Conservation (phyloP, 148 eudicot genomes). For the Vaccinium vitisidaea region DNA sequence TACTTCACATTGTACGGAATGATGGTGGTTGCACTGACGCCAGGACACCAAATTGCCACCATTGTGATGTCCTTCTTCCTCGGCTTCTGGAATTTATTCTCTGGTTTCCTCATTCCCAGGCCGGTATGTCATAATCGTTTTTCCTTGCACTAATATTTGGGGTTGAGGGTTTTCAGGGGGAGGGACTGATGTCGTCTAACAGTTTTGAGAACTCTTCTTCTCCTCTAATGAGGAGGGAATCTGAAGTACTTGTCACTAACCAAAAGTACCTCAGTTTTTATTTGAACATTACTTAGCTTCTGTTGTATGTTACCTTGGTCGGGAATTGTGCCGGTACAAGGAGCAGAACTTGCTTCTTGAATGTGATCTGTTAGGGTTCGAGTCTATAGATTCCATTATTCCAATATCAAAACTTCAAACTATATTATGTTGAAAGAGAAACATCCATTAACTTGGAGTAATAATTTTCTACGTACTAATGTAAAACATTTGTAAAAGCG, state of each 20-base stretch:
- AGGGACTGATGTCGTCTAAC: neutral
- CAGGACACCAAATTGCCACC: conserved; percentile 38
- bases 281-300: neutral
- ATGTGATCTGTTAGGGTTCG: too few species aligned
- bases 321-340: too few species aligned
- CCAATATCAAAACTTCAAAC: too few species aligned
- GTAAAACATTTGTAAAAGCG: neutral
- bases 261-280: neutral
- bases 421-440: neutral
- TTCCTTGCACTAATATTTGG: neutral
- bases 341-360: too few species aligned
- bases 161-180: neutral
- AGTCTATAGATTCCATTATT: too few species aligned
- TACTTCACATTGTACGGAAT: conserved; percentile 50
- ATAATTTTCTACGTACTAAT: neutral
- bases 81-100: conserved; percentile 49
- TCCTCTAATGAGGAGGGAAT: neutral
- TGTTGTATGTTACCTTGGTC: neutral
- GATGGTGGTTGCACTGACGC: conserved; percentile 56
- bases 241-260: neutral
- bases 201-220: neutral
- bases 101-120: conserved; percentile 48
- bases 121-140: conserved; percentile 27
- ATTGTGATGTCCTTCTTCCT: conserved; percentile 48
- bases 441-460: neutral